These are phyloP conservation scores for Apostasia shenzhenica DNA, from an alignment of 106 monocot genomes.

Conservation along the genomic window DNA sequence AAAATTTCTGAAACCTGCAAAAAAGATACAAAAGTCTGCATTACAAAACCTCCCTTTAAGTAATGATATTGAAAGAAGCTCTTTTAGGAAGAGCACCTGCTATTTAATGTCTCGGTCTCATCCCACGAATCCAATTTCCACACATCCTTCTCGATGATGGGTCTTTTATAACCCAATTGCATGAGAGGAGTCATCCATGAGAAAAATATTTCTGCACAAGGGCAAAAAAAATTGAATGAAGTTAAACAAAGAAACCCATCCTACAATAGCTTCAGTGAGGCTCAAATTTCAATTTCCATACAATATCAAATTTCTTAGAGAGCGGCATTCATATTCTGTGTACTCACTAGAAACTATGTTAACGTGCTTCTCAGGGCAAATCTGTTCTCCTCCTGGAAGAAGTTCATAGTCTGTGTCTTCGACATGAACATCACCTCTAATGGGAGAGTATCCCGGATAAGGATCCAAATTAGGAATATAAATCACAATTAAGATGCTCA, in stretches of 20 bases:
- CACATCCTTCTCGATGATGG: conserved; percentile 95
- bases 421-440: conserved; percentile 34
- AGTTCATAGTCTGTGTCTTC: conserved; percentile 63
- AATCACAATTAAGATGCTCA: conserved; percentile 60
- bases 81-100: conserved; percentile 28
- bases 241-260: not conserved
- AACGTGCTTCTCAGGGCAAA: conserved; percentile 81
- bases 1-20: conserved; percentile 76
- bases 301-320: too few species aligned
- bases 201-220: conserved; percentile 56
- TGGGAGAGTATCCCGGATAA: conserved; percentile 63
- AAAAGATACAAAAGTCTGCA: not conserved
- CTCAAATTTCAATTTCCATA: not conserved
- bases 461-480: conserved; percentile 80
- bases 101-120: conserved; percentile 75
- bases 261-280: not conserved
- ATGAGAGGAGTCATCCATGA: conserved; percentile 94
- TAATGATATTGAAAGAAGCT: not conserved
- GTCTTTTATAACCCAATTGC: conserved; percentile 75
- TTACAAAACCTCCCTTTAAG: not conserved
- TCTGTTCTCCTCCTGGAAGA: conserved; percentile 68
- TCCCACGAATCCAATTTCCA: conserved; percentile 99
- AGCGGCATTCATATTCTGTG: not conserved
- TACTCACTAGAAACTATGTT: conserved; percentile 83
- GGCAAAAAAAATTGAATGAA: not conserved